Percentiles rank a stretch among this genome's conserved stretches.
Evolutionary conservation across 2,329 filamentous ascomycete species (phyloP).

Genomic region (Aspergillus neoniger): DNA sequence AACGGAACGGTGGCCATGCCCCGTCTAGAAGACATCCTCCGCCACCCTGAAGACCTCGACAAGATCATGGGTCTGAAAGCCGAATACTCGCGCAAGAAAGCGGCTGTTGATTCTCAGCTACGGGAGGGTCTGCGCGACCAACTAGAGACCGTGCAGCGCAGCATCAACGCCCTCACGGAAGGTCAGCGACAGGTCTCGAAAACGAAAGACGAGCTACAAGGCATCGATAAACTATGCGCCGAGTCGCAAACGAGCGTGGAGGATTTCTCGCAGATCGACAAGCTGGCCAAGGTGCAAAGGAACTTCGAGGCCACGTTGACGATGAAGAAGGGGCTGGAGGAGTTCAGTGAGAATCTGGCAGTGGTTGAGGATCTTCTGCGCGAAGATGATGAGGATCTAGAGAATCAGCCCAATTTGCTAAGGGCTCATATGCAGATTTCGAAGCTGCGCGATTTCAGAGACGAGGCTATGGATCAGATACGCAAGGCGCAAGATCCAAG

Average conservation of each 20-base stretch:
- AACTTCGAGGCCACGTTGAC: conserved; percentile 93
- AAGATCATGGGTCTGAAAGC: conserved; percentile 87
- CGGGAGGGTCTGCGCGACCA: conserved; percentile 87
- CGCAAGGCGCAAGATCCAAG: conserved; percentile 71
- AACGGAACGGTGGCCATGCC: conserved; percentile 66
- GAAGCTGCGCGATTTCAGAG: conserved; percentile 86
- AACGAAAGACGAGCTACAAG: conserved; percentile 98
- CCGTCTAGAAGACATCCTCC: conserved; percentile 88
- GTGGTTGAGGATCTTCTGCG: conserved; percentile 75
- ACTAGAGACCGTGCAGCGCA: conserved; percentile 88
- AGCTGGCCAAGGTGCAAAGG: conserved; percentile 63
- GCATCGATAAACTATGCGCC: conserved; percentile 95
- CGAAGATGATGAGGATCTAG: conserved; percentile 80
- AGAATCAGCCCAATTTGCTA: conserved; percentile 89
- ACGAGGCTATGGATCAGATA: conserved; percentile 97
- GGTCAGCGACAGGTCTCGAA: conserved; percentile 87
- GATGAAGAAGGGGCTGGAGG: conserved; percentile 89
- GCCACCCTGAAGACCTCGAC: conserved; percentile 94
- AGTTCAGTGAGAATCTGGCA: conserved; percentile 75
- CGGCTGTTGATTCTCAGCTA: conserved; percentile 84
- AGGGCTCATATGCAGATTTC: conserved; percentile 90
- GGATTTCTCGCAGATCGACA: conserved; percentile 86
- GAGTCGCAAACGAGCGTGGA: conserved; percentile 97
- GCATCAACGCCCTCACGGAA: conserved; percentile 84
- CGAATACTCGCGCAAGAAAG: conserved; percentile 93